Conservation (phyloP, 179 eudicot species). For the Beta corolliflora region DNA sequence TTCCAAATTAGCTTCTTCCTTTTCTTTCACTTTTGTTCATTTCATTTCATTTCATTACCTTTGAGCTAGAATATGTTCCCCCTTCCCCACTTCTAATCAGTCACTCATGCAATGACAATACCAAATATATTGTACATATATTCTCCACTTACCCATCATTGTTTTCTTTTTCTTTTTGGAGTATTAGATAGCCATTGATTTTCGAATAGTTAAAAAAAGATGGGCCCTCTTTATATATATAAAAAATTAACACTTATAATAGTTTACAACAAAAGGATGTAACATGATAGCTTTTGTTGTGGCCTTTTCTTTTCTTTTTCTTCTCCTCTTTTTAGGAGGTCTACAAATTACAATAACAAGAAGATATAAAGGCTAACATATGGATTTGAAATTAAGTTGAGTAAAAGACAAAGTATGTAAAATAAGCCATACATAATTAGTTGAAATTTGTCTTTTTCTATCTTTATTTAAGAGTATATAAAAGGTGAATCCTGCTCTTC, state of each 20-base stretch:
- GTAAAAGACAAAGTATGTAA: neutral
- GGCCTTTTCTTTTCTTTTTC: neutral
- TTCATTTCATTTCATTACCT: slow-evolving; percentile 21
- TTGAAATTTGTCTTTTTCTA: neutral
- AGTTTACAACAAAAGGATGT: neutral
- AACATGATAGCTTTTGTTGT: neutral
- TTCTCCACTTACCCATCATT: slow-evolving; percentile 33
- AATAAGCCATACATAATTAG: no score
- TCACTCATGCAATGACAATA: slow-evolving; percentile 16
- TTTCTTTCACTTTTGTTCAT: neutral
- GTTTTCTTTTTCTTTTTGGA: neutral
- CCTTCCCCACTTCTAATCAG: slow-evolving; percentile 31
- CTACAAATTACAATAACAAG: neutral
- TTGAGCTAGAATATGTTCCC: slow-evolving; percentile 25
- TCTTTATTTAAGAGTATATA: no score
- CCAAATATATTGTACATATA: slow-evolving; percentile 23
- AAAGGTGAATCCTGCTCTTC: no score
- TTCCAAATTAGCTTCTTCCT: neutral
- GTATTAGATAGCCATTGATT: neutral
- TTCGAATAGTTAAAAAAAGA: neutral
- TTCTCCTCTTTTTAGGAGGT: neutral
- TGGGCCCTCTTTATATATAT: neutral
- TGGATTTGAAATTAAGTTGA: neutral
- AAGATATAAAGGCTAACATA: slow-evolving; percentile 3
- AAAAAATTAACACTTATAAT: neutral